These are phyloP conservation scores for Penicillium thymicola DNA, from an alignment of 2,329 filamentous ascomycete species.

Conservation along the genomic window DNA sequence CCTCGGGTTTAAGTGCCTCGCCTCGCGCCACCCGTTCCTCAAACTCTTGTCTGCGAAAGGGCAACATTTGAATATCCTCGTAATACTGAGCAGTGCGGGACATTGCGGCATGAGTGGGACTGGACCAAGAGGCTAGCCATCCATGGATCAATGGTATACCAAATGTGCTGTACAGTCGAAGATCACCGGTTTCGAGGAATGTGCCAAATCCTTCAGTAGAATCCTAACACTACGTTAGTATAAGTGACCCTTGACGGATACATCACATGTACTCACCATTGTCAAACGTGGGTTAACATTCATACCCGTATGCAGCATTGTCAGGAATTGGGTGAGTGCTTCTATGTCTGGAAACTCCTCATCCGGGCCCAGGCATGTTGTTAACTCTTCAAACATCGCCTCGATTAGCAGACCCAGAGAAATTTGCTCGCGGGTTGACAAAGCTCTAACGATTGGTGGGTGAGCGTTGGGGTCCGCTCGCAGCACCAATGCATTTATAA, in stretches of 20 bases:
- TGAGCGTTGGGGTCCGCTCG: constrained; percentile 67
- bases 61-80: constrained; percentile 84
- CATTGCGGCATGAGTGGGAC: constrained; percentile 67
- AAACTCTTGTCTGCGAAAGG: constrained; percentile 85
- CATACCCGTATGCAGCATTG: constrained; percentile 91
- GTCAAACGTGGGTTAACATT: constrained; percentile 94
- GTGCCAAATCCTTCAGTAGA: constrained; percentile 55
- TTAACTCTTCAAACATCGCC: constrained; percentile 88
- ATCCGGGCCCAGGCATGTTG: constrained; percentile 68
- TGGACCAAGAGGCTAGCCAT: constrained; percentile 71
- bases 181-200: constrained; percentile 83
- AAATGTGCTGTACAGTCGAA: constrained; percentile 89
- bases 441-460: constrained; percentile 71
- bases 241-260: neutral
- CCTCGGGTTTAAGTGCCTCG: constrained; percentile 62
- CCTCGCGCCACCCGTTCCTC: constrained; percentile 69
- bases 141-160: constrained; percentile 86
- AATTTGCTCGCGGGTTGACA: constrained; percentile 80
- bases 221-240: constrained; percentile 24
- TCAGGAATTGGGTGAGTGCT: constrained; percentile 82
- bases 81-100: constrained; percentile 75
- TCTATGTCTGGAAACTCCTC: constrained; percentile 77
- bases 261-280: constrained; percentile 41
- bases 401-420: constrained; percentile 82
- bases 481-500: constrained; percentile 87